Evolutionary conservation across 2,329 filamentous ascomycete genomes (phyloP), one percentile per base, ranked within the genome.

Genomic region (Talaromyces sp.): DNA sequence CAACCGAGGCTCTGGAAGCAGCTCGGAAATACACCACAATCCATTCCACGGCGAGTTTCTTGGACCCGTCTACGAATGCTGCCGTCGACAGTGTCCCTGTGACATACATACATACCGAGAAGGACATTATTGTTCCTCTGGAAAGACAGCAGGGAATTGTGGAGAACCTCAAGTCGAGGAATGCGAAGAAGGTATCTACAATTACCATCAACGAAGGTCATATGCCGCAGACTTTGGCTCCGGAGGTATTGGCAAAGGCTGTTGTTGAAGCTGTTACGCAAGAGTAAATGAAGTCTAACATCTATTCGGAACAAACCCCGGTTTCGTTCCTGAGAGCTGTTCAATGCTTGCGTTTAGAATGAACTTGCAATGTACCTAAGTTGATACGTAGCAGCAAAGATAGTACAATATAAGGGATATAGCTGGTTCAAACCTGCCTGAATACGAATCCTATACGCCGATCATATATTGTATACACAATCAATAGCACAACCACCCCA

Each of bases 41-140:
- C 37, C 73, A 75, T 46, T 71, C 67, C 1, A 60, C 62, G 8
- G 46, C 61, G 15, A 68, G 65, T 41, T 74, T 75, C 57, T 59
- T 52, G 1, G 63, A 65, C 8, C 58, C 60, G 40, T 45, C 74
- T 22, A 70, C 67, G 4, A 66, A 73, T 58, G 19, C 64, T 2
- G 72, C 67, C 0, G 73, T 71, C 60, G 68, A 67, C 56, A 61
- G 72, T 40, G 60, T 73, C 1, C 67, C 70, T 0, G 66, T 68
- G 2, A 71, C 69, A 15, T 75, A 67, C 57, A 64, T 75, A 5
- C 45, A 72, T 50, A 67, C 66, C 28, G 63, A 65, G 37, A 62
- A 68, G 7, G 72, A 75, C 56, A 45, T 51, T 19, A 65, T 66
- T 21, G 57, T 75, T 10, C 39, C 61, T 1, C 67, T 68, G 1